Conservation (phyloP, 805 yeast genomes). For the Wickerhamiella shivajii region DNA sequence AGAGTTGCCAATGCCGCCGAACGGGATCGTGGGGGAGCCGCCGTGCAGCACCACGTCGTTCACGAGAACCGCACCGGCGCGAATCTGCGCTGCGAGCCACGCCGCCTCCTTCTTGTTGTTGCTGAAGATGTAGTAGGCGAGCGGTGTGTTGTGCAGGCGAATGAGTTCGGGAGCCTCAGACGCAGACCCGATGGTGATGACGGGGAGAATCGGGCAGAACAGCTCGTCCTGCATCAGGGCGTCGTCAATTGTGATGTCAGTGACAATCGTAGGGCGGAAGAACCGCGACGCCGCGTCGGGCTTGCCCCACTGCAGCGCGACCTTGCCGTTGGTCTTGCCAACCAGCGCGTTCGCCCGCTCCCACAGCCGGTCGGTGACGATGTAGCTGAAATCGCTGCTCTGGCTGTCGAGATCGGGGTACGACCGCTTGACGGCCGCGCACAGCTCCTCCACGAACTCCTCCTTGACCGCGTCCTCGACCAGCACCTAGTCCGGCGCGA, state of each 20-base stretch:
- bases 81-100: conserved; percentile 35
- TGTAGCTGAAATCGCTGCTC: conserved; percentile 37
- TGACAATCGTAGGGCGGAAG: conserved; percentile 65
- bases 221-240: conserved; percentile 59
- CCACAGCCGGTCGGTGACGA: conserved; percentile 40
- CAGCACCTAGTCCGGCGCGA: conserved; percentile 64
- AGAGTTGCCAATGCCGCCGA: conserved; percentile 81
- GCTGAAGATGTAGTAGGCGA: conserved; percentile 63
- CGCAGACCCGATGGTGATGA: conserved; percentile 36
- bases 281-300: conserved; percentile 28
- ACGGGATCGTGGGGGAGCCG: conserved; percentile 55
- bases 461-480: conserved; percentile 42
- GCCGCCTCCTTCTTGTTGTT: conserved; percentile 33
- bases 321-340: conserved; percentile 15
- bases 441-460: conserved; percentile 31
- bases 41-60: conserved; percentile 66
- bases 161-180: conserved; percentile 22
- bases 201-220: conserved; percentile 78
- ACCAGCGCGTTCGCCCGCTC: conserved; percentile 32
- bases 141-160: conserved; percentile 52
- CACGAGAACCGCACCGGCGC: conserved; percentile 59
- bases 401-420: conserved; percentile 31
- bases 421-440: conserved; percentile 29
- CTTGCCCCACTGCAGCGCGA: conserved; percentile 16
- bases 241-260: conserved; percentile 51